A percentile compares a stretch with the other conserved stretches of the same genome.
phyloP scores from a whole-genome alignment of 495 filamentous ascomycete genomes.

The Penicillium goetzii region DNA sequence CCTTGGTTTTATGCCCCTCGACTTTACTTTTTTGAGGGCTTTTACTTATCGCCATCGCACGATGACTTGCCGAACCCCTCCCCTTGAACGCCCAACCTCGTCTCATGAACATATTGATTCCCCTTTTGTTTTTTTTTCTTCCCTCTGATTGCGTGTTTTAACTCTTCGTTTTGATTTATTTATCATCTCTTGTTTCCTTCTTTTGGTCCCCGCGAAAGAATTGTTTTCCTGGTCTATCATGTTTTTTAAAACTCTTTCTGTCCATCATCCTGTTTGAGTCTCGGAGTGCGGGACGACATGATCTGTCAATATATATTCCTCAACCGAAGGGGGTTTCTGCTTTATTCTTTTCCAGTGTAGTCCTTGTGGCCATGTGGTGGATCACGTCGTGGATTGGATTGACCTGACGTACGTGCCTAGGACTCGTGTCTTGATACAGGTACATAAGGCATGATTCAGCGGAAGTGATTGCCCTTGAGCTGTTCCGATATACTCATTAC shows the following conservation, averaged over 20 bases:
- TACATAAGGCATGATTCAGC: too few species aligned
- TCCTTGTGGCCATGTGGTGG: too few species aligned
- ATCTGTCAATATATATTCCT: slow-evolving; percentile 38
- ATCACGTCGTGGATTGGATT: not conserved
- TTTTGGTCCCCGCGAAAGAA: slow-evolving; percentile 28
- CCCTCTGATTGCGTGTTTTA: slow-evolving; percentile 17
- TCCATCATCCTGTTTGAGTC: slow-evolving; percentile 30
- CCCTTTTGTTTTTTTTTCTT: slow-evolving; percentile 41
- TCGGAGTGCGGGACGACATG: slow-evolving; percentile 27
- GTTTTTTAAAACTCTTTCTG: slow-evolving; percentile 20
- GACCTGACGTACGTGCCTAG: not conserved
- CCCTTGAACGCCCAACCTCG: slow-evolving; percentile 46
- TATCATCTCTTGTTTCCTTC: slow-evolving; percentile 19
- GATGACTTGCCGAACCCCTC: slow-evolving; percentile 36
- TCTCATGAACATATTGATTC: slow-evolving; percentile 53
- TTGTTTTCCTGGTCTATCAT: slow-evolving; percentile 15
- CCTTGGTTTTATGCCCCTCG: slow-evolving; percentile 17
- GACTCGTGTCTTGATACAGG: too few species aligned
- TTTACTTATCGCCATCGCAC: slow-evolving; percentile 24
- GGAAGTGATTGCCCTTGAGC: too few species aligned
- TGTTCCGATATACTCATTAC: not conserved
- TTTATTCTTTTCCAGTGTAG: not conserved
- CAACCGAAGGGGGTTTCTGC: slow-evolving; percentile 22
- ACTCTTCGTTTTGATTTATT: slow-evolving; percentile 21
- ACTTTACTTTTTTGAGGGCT: not conserved